phyloP scores from a whole-genome alignment of 805 yeast species.

The Wickerhamiella nectarea region DNA sequence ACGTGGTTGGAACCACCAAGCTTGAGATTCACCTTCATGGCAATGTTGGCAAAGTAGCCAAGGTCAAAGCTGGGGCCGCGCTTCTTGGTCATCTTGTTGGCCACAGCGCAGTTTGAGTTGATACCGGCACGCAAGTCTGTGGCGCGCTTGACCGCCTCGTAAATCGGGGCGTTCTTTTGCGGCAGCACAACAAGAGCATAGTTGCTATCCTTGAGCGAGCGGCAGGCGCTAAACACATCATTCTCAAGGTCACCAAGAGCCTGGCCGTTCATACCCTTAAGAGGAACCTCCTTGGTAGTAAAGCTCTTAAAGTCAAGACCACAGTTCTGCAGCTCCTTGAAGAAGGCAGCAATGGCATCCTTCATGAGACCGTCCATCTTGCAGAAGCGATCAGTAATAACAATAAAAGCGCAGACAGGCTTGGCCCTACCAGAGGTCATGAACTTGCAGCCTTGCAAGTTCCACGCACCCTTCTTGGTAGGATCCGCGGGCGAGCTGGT shows the following conservation, averaged over 20 bases:
- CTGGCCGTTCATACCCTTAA: constrained; percentile 3
- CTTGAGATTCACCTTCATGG: constrained; percentile 10
- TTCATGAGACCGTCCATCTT: constrained; percentile 4
- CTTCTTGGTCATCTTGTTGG: constrained; percentile 10
- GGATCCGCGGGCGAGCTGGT: constrained; percentile 8
- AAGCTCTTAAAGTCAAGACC: constrained; percentile 6
- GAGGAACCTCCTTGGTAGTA: constrained; percentile 2
- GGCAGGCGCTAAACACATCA: constrained; percentile 5
- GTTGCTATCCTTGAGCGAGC: constrained; percentile 7
- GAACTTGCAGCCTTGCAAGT: constrained; percentile 9
- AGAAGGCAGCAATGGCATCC: constrained; percentile 6
- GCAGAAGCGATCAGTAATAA: constrained; percentile 7
- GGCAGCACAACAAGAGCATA: constrained; percentile 8
- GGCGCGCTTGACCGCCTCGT: constrained; percentile 11
- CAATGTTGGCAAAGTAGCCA: constrained; percentile 10
- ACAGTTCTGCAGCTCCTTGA: constrained; percentile 8
- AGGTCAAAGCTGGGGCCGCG: constrained; percentile 7
- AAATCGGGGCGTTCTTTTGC: constrained; percentile 5
- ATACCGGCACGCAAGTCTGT: constrained; percentile 10
- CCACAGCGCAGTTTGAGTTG: constrained; percentile 8
- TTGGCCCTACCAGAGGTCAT: constrained; percentile 6
- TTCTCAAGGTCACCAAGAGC: constrained; percentile 5
- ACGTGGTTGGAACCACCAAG: constrained; percentile 10
- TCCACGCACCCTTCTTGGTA: constrained; percentile 10
- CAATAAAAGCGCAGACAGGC: constrained; percentile 6